A percentile compares a stretch with the other conserved stretches of the same genome.
These are phyloP conservation scores for Cadophora gregata DNA, from an alignment of 2,329 filamentous ascomycete species.

Conservation along the genomic window DNA sequence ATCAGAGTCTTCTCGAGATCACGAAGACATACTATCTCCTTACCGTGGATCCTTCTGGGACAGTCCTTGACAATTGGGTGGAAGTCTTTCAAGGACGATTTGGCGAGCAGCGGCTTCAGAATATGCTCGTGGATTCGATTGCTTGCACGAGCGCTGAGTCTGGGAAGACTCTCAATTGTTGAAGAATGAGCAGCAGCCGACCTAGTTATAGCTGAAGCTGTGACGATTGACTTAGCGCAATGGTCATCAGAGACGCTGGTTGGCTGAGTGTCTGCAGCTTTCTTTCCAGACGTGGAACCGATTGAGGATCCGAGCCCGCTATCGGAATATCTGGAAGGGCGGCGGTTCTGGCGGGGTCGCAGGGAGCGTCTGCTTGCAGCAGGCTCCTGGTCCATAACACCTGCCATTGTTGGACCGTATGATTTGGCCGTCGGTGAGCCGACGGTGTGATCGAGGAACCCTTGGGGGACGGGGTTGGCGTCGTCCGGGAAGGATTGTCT, in stretches of 20 bases:
- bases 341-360: conserved; percentile 58
- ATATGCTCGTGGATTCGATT: conserved; percentile 82
- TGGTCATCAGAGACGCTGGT: conserved; percentile 46
- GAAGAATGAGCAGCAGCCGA: conserved; percentile 58
- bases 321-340: conserved; percentile 73
- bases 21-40: conserved; percentile 87
- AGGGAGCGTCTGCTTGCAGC: conserved; percentile 55
- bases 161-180: conserved; percentile 57
- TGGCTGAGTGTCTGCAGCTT: conserved; percentile 50
- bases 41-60: conserved; percentile 78
- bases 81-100: conserved; percentile 78
- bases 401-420: conserved; percentile 43
- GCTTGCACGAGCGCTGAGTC: conserved; percentile 72
- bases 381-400: conserved; percentile 51
- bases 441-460: conserved; percentile 62
- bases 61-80: conserved; percentile 80
- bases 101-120: conserved; percentile 77
- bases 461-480: conserved; percentile 64
- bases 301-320: conserved; percentile 89
- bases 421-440: conserved; percentile 49
- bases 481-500: conserved; percentile 58
- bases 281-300: conserved; percentile 61
- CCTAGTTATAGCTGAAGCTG: conserved; percentile 65
- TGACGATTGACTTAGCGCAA: conserved; percentile 48
- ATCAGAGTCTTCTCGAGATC: conserved; percentile 94